Conservation (phyloP, 192 early-diverging fungal genomes). For the Phlyctochytrium bullatum region DNA sequence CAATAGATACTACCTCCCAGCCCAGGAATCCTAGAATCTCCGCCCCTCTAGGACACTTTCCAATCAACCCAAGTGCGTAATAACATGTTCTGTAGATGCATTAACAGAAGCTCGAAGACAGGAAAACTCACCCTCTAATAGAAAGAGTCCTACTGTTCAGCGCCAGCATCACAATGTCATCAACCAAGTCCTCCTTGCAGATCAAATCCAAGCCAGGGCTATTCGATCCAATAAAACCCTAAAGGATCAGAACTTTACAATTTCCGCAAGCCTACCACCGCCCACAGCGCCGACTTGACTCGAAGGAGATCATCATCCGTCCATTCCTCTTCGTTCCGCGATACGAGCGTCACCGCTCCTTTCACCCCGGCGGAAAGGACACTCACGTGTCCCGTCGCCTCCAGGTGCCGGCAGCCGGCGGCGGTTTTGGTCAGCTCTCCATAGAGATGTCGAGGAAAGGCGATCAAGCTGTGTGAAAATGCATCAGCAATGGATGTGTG, state of each 20-base stretch:
- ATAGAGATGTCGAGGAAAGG: no score
- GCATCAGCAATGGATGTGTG: no score
- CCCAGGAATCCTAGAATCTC: slow-evolving; percentile 69
- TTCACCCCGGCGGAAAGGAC: slow-evolving; percentile 61
- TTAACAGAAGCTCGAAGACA: neutral
- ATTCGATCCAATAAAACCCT: slow-evolving; percentile 77
- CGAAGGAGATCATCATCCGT: slow-evolving; percentile 35
- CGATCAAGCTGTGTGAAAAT: no score
- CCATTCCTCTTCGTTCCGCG: no score
- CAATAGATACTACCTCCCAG: slow-evolving; percentile 75
- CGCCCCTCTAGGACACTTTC: slow-evolving; percentile 65
- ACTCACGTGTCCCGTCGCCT: slow-evolving; percentile 64
- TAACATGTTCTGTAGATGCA: slow-evolving; percentile 62
- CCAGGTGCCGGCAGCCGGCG: slow-evolving; percentile 66
- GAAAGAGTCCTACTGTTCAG: slow-evolving; percentile 66
- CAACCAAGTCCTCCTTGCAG: slow-evolving; percentile 67
- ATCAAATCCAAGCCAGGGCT: slow-evolving; percentile 66
- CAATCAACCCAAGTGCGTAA: slow-evolving; percentile 70
- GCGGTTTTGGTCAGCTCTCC: slow-evolving; percentile 73
- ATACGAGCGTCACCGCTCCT: neutral
- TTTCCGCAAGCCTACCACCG: slow-evolving; percentile 50
- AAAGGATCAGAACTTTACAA: neutral
- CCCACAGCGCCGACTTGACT: slow-evolving; percentile 77
- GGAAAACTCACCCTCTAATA: slow-evolving; percentile 62
- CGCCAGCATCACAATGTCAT: slow-evolving; percentile 69